Evolutionary conservation across 371 early-diverging fungal genomes (phyloP).

Genomic region (Rhizopus stolonifer): DNA sequence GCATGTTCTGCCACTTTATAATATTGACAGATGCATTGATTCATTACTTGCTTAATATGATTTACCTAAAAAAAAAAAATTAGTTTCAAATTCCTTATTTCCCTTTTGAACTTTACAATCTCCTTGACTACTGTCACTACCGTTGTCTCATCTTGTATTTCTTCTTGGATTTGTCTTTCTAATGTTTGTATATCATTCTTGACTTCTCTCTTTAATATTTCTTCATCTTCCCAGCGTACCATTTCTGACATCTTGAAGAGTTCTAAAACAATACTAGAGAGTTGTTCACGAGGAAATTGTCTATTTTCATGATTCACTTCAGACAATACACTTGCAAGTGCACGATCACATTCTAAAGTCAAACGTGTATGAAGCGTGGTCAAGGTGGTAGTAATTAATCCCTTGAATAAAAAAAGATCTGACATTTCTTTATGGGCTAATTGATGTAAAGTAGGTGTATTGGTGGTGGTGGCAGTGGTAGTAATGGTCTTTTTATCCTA

Average conservation of each 20-base stretch:
- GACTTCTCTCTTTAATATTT: slow-evolving; percentile 1
- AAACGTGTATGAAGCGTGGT: slow-evolving; percentile 47
- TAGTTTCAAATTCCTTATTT: no score
- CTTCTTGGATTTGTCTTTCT: slow-evolving; percentile 1
- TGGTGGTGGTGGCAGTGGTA: slow-evolving; percentile 27
- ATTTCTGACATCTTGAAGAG: slow-evolving; percentile 48
- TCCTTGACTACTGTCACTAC: not conserved
- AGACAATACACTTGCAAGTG: slow-evolving; percentile 19
- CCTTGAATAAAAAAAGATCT: slow-evolving; percentile 22
- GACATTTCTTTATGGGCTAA: slow-evolving; percentile 23
- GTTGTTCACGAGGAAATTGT: slow-evolving; percentile 28
- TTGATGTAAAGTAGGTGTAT: slow-evolving; percentile 31
- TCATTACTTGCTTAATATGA: slow-evolving; percentile 29
- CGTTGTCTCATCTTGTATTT: not conserved
- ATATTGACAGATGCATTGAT: slow-evolving; percentile 37
- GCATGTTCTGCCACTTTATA: slow-evolving; percentile 37
- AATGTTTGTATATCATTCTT: slow-evolving; percentile 1
- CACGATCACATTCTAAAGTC: slow-evolving; percentile 38
- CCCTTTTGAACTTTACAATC: no score
- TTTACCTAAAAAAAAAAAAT: no score
- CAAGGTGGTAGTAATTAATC: slow-evolving; percentile 41
- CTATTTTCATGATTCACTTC: not conserved
- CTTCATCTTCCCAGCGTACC: slow-evolving; percentile 37
- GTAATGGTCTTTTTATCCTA: slow-evolving; percentile 20
- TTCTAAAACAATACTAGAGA: slow-evolving; percentile 29